Conservation (phyloP, 345 rosid species). For the Aurinia saxatilis region DNA sequence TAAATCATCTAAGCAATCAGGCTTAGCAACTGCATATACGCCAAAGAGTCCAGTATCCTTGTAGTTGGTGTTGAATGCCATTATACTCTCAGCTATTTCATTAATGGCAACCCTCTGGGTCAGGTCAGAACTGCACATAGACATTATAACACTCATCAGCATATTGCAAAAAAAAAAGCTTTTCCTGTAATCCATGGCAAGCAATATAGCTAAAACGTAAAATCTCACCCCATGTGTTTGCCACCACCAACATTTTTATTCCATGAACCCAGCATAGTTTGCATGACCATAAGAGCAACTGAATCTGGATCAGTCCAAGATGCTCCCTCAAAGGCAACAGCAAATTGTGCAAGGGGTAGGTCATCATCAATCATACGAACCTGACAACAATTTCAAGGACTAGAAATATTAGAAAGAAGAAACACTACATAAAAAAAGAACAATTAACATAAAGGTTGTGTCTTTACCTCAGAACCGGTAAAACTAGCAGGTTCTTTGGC, state of each 20-base stretch:
- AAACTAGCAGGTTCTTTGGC: conserved; percentile 78
- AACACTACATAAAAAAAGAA: background rate
- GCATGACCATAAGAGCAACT: conserved; percentile 91
- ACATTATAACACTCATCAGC: conserved; percentile 20
- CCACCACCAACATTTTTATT: conserved; percentile 83
- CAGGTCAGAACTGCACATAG: conserved; percentile 64
- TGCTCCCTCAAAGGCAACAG: conserved; percentile 94
- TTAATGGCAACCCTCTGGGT: conserved; percentile 75
- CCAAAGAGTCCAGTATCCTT: conserved; percentile 98
- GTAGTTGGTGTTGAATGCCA: conserved; percentile 99
- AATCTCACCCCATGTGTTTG: conserved; percentile 95
- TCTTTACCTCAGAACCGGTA: conserved; percentile 93
- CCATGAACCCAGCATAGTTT: conserved; percentile 98
- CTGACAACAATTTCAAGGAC: conserved; percentile 31
- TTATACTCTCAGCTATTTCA: conserved; percentile 94
- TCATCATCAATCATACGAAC: conserved; percentile 93
- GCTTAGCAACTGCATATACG: conserved; percentile 92
- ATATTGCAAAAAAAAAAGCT: background rate
- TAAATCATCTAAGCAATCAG: conserved; percentile 79
- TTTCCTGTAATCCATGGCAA: background rate
- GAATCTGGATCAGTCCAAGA: conserved; percentile 99
- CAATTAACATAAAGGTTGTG: background rate
- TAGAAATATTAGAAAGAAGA: background rate
- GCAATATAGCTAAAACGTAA: background rate
- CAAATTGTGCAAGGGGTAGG: conserved; percentile 95